phyloP scores from a whole-genome alignment of 2,329 filamentous ascomycete species.

The Botrytis aclada region DNA sequence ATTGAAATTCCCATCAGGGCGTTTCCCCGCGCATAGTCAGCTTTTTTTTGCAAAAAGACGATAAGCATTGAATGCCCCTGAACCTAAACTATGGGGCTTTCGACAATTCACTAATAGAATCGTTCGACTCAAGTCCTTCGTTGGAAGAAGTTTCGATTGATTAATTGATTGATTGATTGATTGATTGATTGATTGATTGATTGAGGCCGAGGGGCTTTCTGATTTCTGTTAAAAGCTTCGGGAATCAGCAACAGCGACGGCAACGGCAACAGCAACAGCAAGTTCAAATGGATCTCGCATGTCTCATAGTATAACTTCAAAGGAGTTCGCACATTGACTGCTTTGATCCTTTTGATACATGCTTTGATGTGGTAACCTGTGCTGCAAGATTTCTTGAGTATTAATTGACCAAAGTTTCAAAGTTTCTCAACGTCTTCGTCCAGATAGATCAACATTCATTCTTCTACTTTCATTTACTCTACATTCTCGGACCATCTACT shows the following conservation, averaged over 20 bases:
- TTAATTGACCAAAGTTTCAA: neutral
- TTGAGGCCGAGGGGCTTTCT: neutral
- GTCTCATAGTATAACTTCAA: neutral
- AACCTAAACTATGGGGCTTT: conserved; percentile 3
- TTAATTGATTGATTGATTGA: neutral
- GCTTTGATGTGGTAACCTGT: neutral
- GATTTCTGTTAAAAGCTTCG: neutral
- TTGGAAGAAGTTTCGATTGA: neutral
- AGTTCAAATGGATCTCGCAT: conserved; percentile 3
- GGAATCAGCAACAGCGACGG: neutral
- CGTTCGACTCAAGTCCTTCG: neutral
- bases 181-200: neutral
- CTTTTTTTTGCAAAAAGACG: neutral
- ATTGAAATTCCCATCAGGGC: conserved; percentile 5
- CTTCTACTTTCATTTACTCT: neutral
- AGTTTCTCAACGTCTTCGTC: neutral
- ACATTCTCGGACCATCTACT: neutral
- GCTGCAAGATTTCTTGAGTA: neutral
- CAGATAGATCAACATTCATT: conserved; percentile 9
- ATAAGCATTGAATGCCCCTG: conserved; percentile 4
- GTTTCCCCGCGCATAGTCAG: neutral
- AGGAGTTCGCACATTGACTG: conserved; percentile 1
- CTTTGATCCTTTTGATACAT: neutral
- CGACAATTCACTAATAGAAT: neutral
- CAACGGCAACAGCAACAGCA: neutral